These are phyloP conservation scores for Amesomyces nigricolor DNA, from an alignment of 2,329 filamentous ascomycete species.

Conservation along the genomic window DNA sequence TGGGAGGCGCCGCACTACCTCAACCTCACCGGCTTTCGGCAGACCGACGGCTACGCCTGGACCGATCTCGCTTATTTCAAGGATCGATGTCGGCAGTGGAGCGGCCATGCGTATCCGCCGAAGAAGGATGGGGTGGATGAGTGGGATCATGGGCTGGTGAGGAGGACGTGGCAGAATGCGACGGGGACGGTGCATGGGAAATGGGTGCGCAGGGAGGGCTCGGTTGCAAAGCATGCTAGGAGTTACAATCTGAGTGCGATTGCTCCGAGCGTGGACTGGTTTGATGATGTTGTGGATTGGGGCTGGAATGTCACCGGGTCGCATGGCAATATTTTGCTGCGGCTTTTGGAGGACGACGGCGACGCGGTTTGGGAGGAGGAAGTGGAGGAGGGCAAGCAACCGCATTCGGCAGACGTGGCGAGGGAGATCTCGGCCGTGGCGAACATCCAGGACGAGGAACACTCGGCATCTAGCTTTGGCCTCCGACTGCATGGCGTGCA, in stretches of 20 bases:
- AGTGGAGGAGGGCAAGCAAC: conserved; percentile 30
- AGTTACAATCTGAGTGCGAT: conserved; percentile 61
- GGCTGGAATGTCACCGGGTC: conserved; percentile 73
- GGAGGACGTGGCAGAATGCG: conserved; percentile 67
- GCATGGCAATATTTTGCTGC: conserved; percentile 63
- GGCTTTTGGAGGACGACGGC: conserved; percentile 54
- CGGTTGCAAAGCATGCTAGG: conserved; percentile 40
- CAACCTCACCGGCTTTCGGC: conserved; percentile 72
- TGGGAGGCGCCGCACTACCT: conserved; percentile 42
- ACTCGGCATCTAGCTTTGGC: conserved; percentile 69
- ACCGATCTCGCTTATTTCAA: conserved; percentile 62
- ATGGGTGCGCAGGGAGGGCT: conserved; percentile 59
- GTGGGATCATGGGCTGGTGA: conserved; percentile 29
- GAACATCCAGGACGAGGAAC: conserved; percentile 65
- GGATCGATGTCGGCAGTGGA: conserved; percentile 58
- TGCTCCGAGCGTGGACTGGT: conserved; percentile 61
- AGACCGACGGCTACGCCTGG: conserved; percentile 74
- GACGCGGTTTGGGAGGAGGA: conserved; percentile 40
- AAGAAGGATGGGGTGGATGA: conserved; percentile 19
- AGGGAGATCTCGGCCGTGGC: conserved; percentile 66
- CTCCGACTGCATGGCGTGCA: conserved; percentile 79
- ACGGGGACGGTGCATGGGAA: conserved; percentile 72
- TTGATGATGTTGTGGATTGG: conserved; percentile 54
- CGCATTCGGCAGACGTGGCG: conserved; percentile 46
- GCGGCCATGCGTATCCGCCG: conserved; percentile 43